phyloP scores from a whole-genome alignment of 192 early-diverging fungal species.

The Tieghemiomyces parasiticus region DNA sequence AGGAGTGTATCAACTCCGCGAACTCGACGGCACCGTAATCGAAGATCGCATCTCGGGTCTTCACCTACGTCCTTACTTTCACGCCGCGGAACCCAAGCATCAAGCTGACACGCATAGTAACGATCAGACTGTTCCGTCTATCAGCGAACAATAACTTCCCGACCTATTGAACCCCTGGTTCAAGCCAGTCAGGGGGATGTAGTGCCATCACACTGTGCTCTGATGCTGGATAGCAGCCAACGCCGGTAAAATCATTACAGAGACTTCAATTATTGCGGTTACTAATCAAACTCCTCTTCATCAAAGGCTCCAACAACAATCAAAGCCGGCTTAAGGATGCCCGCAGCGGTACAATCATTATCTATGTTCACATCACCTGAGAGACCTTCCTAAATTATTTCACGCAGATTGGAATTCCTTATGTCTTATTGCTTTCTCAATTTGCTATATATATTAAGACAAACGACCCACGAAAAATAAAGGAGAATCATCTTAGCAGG shows the following conservation, averaged over 20 bases:
- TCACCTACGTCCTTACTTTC: not conserved
- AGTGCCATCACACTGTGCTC: no score
- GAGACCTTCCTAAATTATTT: no score
- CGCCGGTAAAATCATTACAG: not conserved
- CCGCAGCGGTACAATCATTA: no score
- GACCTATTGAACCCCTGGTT: not conserved
- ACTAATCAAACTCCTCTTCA: constrained; percentile 11
- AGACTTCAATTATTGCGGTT: not conserved
- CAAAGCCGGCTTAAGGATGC: no score
- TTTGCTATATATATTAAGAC: no score
- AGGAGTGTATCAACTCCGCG: not conserved
- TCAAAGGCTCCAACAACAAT: no score
- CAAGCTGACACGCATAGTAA: not conserved
- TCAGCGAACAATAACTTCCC: not conserved
- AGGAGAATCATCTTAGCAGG: no score
- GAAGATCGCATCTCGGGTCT: not conserved
- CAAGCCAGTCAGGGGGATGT: no score
- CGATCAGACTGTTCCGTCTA: not conserved
- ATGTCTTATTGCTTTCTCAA: no score
- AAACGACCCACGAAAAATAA: no score
- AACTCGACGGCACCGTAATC: not conserved
- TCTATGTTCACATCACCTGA: no score
- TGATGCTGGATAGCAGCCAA: not conserved
- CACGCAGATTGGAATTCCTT: no score
- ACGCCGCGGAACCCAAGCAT: not conserved